Evolutionary conservation across 768 basidiomycete species (phyloP).

Genomic region (Leccinum longicurvipes): DNA sequence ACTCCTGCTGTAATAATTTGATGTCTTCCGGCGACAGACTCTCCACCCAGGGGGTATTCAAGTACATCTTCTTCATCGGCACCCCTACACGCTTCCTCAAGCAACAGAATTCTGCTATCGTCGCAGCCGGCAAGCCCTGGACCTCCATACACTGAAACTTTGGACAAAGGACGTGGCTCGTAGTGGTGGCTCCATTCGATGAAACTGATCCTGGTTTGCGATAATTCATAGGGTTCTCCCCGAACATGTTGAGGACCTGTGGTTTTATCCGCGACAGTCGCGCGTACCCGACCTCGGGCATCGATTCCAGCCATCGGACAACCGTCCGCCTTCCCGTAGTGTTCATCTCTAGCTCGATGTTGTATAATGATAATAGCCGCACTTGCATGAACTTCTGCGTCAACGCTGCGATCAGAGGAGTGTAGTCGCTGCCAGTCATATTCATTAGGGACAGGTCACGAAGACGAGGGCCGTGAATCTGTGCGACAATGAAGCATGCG

Average conservation of each 20-base stretch:
- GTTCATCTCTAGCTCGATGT: constrained; percentile 36
- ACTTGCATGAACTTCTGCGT: constrained; percentile 50
- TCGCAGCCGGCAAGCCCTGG: constrained; percentile 33
- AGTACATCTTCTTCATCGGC: constrained; percentile 52
- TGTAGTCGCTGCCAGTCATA: constrained; percentile 49
- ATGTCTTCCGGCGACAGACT: constrained; percentile 21
- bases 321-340: constrained; percentile 29
- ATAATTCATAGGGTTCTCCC: constrained; percentile 35
- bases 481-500: constrained; percentile 43
- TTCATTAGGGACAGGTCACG: constrained; percentile 57
- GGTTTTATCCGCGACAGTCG: constrained; percentile 44
- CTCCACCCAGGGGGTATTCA: constrained; percentile 33
- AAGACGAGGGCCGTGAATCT: constrained; percentile 55
- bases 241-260: constrained; percentile 47
- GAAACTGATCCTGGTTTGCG: constrained; percentile 1
- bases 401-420: constrained; percentile 43
- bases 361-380: constrained; percentile 51
- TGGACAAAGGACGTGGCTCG: constrained; percentile 38
- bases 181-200: constrained; percentile 5
- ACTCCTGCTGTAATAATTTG: constrained; percentile 25
- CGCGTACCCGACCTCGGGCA: constrained; percentile 52
- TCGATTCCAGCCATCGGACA: constrained; percentile 52
- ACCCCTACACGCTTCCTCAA: constrained; percentile 37
- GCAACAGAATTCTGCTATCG: constrained; percentile 36
- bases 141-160: constrained; percentile 46